Percentiles rank a stretch among this genome's conserved stretches.
Evolutionary conservation across 345 rosid genomes (phyloP).

Genomic region (Trapa bicornis): DNA sequence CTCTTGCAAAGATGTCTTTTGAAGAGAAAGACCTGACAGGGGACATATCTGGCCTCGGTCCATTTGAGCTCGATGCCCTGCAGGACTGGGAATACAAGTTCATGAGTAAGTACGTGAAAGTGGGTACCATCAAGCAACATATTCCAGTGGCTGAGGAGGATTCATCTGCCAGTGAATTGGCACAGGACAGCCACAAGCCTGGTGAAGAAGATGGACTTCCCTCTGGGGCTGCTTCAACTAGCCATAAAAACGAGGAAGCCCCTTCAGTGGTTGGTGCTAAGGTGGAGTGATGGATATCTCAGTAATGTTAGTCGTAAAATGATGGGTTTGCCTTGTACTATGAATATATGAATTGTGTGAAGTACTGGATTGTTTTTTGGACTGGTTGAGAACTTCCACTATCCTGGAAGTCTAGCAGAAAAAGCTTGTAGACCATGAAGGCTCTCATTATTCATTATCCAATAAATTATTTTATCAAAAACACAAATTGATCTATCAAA

Average conservation of each 20-base stretch:
- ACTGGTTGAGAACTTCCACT: too few relatives aligned
- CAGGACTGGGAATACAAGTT: constrained; percentile 99
- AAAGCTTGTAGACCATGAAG: too few relatives aligned
- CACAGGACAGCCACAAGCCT: constrained; percentile 5
- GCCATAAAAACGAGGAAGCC: not conserved
- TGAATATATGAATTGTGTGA: too few relatives aligned
- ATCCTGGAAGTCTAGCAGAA: too few relatives aligned
- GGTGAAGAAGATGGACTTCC: not conserved
- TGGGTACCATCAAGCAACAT: constrained; percentile 54
- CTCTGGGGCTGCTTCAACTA: not conserved
- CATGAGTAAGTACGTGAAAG: constrained; percentile 91
- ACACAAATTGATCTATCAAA: too few relatives aligned
- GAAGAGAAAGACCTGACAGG: constrained; percentile 86
- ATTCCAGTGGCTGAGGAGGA: constrained; percentile 33
- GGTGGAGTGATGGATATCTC: not conserved
- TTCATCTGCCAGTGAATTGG: constrained; percentile 27
- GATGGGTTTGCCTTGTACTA: too few relatives aligned
- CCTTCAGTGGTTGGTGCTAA: not conserved
- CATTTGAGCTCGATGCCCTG: constrained; percentile 84
- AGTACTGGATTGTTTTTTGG: too few relatives aligned
- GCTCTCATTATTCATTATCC: too few relatives aligned
- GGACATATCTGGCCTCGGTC: constrained; percentile 90
- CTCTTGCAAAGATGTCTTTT: constrained; percentile 99
- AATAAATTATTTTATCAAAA: too few relatives aligned
- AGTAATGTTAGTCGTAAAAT: too few relatives aligned